Conservation (phyloP, 2,329 filamentous ascomycete species). For the Pezicula carpinea region DNA sequence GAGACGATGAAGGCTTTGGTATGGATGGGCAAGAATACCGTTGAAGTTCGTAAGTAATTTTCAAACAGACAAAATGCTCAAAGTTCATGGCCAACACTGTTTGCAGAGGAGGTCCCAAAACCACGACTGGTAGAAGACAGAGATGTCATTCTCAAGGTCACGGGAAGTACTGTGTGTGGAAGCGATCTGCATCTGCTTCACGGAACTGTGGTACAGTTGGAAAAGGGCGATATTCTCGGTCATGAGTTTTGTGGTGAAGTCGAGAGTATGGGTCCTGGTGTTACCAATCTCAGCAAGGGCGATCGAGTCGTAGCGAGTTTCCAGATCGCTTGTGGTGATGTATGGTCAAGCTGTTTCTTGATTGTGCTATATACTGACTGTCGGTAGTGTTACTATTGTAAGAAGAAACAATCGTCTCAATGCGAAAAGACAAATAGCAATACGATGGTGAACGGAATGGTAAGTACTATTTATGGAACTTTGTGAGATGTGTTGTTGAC, state of each 20-base stretch:
- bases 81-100: conserved; percentile 1
- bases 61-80: background rate
- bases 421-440: conserved; percentile 79
- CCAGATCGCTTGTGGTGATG: conserved; percentile 67
- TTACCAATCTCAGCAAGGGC: conserved; percentile 51
- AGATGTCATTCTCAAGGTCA: conserved; percentile 80
- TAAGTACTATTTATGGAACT: conserved; percentile 9
- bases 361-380: background rate
- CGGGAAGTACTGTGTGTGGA: conserved; percentile 31
- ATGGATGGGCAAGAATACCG: conserved; percentile 79
- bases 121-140: conserved; percentile 67
- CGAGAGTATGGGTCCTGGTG: conserved; percentile 42
- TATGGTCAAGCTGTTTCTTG: conserved; percentile 33
- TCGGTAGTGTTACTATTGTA: conserved; percentile 70
- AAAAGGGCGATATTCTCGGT: conserved; percentile 49
- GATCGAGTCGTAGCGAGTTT: conserved; percentile 79
- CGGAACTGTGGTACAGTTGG: conserved; percentile 36
- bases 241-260: conserved; percentile 50
- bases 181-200: conserved; percentile 33
- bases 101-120: conserved; percentile 56
- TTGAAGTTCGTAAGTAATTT: conserved; percentile 54
- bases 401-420: conserved; percentile 71
- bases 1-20: conserved; percentile 74
- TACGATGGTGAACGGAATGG: conserved; percentile 63
- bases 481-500: background rate